A percentile compares a stretch with the other conserved stretches of the same genome.
Conservation (phyloP, 768 basidiomycete species). For the Tulasnella sp. region DNA sequence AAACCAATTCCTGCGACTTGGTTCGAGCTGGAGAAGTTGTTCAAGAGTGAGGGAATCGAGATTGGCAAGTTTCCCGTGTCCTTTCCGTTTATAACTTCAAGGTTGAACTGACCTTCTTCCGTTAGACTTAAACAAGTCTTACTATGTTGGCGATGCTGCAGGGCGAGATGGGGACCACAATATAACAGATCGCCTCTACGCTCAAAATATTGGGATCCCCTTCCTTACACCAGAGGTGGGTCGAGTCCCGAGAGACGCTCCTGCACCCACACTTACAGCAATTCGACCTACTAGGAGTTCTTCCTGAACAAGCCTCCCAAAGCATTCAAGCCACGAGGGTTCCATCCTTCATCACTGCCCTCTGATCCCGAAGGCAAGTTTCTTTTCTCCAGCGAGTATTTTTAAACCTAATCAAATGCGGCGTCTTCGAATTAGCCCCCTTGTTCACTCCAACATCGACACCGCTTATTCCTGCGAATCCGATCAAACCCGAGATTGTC, state of each 20-base stretch:
- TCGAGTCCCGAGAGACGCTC: slow-evolving; percentile 1
- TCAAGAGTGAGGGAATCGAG: slow-evolving; percentile 45
- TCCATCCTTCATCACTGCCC: slow-evolving; percentile 48
- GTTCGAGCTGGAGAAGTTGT: slow-evolving; percentile 59
- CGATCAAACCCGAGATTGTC: slow-evolving; percentile 40
- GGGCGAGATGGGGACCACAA: slow-evolving; percentile 72
- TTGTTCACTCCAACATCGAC: slow-evolving; percentile 39
- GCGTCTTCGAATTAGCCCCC: slow-evolving; percentile 33
- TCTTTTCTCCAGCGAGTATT: background rate
- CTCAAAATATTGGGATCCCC: slow-evolving; percentile 59
- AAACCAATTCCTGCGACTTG: slow-evolving; percentile 90
- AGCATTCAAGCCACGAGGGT: slow-evolving; percentile 54
- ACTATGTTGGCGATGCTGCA: slow-evolving; percentile 87
- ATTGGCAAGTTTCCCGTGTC: slow-evolving; percentile 46
- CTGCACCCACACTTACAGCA: background rate
- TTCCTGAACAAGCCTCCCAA: slow-evolving; percentile 49
- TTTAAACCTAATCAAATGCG: slow-evolving; percentile 38
- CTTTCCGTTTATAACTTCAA: background rate
- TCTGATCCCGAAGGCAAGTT: slow-evolving; percentile 26
- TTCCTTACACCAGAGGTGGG: slow-evolving; percentile 82
- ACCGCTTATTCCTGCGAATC: slow-evolving; percentile 31
- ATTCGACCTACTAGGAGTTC: slow-evolving; percentile 54
- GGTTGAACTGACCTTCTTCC: background rate
- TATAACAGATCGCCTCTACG: slow-evolving; percentile 79
- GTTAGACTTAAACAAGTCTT: slow-evolving; percentile 55